phyloP scores from a whole-genome alignment of 352 stramenopile species.

The Peronospora tabacina region DNA sequence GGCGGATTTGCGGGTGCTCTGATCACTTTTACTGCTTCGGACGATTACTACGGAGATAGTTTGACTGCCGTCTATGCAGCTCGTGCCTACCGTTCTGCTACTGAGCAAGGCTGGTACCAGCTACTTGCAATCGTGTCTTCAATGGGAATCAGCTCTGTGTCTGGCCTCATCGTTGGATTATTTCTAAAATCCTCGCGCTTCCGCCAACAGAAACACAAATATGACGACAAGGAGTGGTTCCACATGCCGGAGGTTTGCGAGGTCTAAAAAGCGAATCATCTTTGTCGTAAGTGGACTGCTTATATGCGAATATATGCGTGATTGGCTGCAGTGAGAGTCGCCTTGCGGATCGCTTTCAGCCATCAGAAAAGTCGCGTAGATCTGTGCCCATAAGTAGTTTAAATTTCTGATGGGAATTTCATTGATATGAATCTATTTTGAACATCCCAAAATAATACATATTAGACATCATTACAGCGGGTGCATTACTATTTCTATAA shows the following conservation, averaged over 20 bases:
- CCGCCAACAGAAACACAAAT: conserved; percentile 48
- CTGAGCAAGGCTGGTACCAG: conserved; percentile 49
- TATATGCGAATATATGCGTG: too few species aligned
- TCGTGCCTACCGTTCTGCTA: conserved; percentile 34
- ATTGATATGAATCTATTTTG: too few species aligned
- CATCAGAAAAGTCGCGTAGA: too few species aligned
- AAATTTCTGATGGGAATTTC: too few species aligned
- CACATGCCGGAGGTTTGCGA: conserved; percentile 32
- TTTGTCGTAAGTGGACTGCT: too few species aligned
- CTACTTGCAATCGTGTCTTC: conserved; percentile 47
- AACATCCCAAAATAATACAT: too few species aligned
- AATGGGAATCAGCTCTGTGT: conserved; percentile 32
- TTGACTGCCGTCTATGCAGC: conserved; percentile 44
- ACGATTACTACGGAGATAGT: conserved; percentile 42
- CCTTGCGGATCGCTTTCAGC: too few species aligned
- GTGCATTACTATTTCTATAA: too few species aligned
- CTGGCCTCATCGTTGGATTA: conserved; percentile 22
- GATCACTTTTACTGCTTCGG: conserved; percentile 39
- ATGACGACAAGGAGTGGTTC: conserved; percentile 68
- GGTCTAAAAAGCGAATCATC: conserved; percentile 1
- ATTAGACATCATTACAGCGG: too few species aligned
- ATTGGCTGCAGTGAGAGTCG: too few species aligned
- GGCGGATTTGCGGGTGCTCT: conserved; percentile 50
- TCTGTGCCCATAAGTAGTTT: too few species aligned
- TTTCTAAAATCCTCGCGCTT: conserved; percentile 45